Evolutionary conservation across 2,329 filamentous ascomycete genomes (phyloP).

Genomic region (Aspergillus thermomutatus): DNA sequence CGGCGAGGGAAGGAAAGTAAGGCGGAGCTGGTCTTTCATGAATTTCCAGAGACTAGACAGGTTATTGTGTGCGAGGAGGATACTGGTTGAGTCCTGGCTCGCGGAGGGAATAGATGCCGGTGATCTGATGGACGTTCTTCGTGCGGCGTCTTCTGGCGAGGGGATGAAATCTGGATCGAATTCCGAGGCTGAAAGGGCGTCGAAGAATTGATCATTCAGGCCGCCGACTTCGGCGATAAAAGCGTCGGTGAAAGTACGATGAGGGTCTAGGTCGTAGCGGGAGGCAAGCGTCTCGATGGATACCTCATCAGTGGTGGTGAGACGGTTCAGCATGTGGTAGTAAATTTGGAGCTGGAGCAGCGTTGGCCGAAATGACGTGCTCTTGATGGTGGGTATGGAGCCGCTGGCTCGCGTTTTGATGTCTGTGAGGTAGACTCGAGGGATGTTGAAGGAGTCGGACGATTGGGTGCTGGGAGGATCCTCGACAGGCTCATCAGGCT

Average conservation of each 20-base stretch:
- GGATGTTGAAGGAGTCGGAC: conserved; percentile 22
- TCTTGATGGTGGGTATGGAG: conserved; percentile 58
- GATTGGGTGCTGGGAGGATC: conserved; percentile 11
- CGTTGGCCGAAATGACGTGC: conserved; percentile 67
- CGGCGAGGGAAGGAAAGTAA: conserved; percentile 43
- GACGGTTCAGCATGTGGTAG: conserved; percentile 73
- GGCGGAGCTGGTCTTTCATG: conserved; percentile 59
- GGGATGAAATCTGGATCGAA: conserved; percentile 25
- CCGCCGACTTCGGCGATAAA: conserved; percentile 73
- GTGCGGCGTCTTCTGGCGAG: conserved; percentile 21
- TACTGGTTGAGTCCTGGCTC: conserved; percentile 47
- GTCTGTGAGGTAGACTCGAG: conserved; percentile 72
- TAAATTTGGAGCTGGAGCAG: conserved; percentile 89
- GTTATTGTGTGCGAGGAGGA: conserved; percentile 58
- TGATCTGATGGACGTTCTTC: conserved; percentile 8
- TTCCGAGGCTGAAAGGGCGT: conserved; percentile 37
- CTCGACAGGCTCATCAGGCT: conserved; percentile 4
- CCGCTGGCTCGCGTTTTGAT: conserved; percentile 73
- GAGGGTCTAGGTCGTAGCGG: conserved; percentile 66
- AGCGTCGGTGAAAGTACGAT: conserved; percentile 68
- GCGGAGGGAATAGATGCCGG: conserved; percentile 19
- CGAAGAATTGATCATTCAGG: conserved; percentile 65
- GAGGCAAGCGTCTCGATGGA: conserved; percentile 66
- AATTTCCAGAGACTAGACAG: conserved; percentile 59
- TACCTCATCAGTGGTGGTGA: conserved; percentile 65